phyloP scores from a whole-genome alignment of 2,329 filamentous ascomycete species.

The Trichoderma koningii region DNA sequence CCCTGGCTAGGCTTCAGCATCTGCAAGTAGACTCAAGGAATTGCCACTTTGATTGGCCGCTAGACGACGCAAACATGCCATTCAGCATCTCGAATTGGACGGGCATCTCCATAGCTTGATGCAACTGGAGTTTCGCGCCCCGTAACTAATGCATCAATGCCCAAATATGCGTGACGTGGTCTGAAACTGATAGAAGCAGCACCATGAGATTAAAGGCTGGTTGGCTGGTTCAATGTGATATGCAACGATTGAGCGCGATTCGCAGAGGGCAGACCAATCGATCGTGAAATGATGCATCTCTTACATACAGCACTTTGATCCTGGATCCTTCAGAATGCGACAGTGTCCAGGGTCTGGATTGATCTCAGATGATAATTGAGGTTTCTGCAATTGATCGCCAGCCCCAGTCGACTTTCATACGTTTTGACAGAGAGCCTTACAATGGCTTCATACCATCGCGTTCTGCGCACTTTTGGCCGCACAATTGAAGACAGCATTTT shows the following conservation, averaged over 20 bases:
- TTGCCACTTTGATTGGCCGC: background rate
- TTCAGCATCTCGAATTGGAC: conserved; percentile 8
- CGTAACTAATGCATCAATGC: conserved; percentile 22
- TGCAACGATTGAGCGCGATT: background rate
- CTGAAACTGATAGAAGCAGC: background rate
- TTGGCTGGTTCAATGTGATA: background rate
- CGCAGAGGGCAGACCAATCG: background rate
- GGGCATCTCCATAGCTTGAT: conserved; percentile 4
- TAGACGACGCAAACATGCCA: background rate
- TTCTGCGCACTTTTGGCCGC: conserved; percentile 26
- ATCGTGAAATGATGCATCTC: background rate
- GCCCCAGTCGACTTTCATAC: too few relatives aligned
- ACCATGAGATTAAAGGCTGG: background rate
- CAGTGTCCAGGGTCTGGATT: too few relatives aligned
- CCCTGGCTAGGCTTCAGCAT: background rate
- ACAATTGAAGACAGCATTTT: conserved; percentile 16
- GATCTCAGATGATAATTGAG: too few relatives aligned
- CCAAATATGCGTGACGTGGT: conserved; percentile 21
- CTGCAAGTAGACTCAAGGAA: background rate
- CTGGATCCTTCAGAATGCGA: too few relatives aligned
- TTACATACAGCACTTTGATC: too few relatives aligned
- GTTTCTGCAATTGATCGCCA: background rate
- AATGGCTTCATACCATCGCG: conserved; percentile 28
- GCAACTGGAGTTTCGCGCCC: background rate
- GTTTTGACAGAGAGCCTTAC: background rate